Evolutionary conservation across 257 asterid genomes (phyloP).

Genomic region (Fraxinus excelsior): DNA sequence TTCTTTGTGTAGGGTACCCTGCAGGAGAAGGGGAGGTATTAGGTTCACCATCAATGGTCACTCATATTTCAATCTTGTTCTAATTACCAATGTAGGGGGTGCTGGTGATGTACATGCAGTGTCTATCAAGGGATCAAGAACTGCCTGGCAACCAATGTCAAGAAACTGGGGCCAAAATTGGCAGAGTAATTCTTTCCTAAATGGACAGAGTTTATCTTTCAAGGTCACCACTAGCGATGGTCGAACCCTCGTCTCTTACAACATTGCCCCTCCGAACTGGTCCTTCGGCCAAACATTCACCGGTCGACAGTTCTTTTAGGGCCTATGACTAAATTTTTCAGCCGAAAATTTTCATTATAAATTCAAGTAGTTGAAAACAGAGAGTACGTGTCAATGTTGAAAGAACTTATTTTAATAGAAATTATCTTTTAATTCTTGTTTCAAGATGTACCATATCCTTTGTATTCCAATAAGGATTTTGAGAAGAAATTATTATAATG

Average conservation of each 20-base stretch:
- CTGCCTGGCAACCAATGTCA: constrained; percentile 86
- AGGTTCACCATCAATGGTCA: constrained; percentile 88
- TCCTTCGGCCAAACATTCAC: constrained; percentile 79
- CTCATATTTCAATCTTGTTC: constrained; percentile 81
- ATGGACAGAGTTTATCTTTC: constrained; percentile 85
- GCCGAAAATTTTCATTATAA: constrained; percentile 14
- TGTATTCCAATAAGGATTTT: too few relatives aligned
- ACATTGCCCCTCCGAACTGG: constrained; percentile 68
- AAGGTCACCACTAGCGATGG: constrained; percentile 78
- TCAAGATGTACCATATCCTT: neutral
- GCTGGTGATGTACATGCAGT: constrained; percentile 80
- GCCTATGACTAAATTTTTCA: neutral
- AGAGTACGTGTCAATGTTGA: too few relatives aligned
- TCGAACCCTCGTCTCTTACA: constrained; percentile 73
- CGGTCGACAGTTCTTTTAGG: constrained; percentile 60
- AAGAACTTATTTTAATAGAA: too few relatives aligned
- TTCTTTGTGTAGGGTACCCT: constrained; percentile 60
- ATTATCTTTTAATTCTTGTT: constrained; percentile 17
- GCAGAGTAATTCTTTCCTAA: constrained; percentile 84
- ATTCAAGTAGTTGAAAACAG: too few relatives aligned
- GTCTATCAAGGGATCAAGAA: constrained; percentile 80
- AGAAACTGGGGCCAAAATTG: constrained; percentile 98
- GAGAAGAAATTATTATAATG: too few relatives aligned
- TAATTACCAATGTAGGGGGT: constrained; percentile 85
- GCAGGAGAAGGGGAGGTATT: constrained; percentile 86